phyloP scores from a whole-genome alignment of 345 rosid species.

The Hypericum androsaemum region DNA sequence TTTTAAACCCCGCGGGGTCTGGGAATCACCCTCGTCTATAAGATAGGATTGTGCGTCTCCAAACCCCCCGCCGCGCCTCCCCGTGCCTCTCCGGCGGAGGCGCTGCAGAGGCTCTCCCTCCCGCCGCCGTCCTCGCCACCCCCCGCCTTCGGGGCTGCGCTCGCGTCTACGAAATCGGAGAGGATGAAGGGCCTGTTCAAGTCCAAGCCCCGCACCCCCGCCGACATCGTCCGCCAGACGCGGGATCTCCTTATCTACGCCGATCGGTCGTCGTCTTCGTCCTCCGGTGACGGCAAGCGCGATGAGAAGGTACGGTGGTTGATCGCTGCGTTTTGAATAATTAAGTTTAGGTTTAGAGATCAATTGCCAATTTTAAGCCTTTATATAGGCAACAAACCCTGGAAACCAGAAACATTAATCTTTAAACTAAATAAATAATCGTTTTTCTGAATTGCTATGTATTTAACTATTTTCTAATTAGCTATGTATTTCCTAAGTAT shows the following conservation, averaged over 20 bases:
- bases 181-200: slow-evolving; percentile 87
- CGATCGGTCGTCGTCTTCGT: slow-evolving; percentile 12
- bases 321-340: neutral
- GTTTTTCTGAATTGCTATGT: too few species aligned
- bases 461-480: neutral
- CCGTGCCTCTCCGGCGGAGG: slow-evolving; percentile 17
- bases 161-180: slow-evolving; percentile 13
- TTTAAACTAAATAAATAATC: too few species aligned
- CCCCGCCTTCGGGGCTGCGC: neutral
- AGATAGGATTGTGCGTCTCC: slow-evolving; percentile 21
- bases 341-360: neutral
- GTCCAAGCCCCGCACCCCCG: slow-evolving; percentile 79
- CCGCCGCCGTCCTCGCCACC: neutral
- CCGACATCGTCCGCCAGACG: slow-evolving; percentile 72
- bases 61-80: slow-evolving; percentile 18
- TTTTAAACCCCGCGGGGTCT: too few species aligned
- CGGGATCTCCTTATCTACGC: slow-evolving; percentile 72
- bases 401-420: too few species aligned
- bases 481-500: neutral
- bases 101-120: slow-evolving; percentile 12
- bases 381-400: too few species aligned
- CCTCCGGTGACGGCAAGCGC: slow-evolving; percentile 30
- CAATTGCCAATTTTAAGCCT: too few species aligned
- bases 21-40: neutral
- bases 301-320: slow-evolving; percentile 37